phyloP scores from a whole-genome alignment of 2,329 filamentous ascomycete species.

The Phaeosphaeriaceae sp. region DNA sequence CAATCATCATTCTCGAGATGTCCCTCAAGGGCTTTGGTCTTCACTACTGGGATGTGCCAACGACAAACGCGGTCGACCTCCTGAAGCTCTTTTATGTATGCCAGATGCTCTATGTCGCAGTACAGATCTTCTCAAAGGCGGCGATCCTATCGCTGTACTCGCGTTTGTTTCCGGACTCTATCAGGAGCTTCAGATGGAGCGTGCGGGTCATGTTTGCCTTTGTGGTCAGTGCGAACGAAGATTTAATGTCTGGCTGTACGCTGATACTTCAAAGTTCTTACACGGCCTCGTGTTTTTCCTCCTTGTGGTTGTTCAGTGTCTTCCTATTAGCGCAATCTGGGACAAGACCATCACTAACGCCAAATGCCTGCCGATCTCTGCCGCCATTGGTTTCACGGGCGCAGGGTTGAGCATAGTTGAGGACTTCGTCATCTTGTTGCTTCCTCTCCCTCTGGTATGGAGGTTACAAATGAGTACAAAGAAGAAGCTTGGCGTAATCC shows the following conservation, averaged over 20 bases:
- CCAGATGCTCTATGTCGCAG: conserved; percentile 21
- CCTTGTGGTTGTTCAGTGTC: conserved; percentile 21
- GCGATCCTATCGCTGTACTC: conserved; percentile 20
- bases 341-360: conserved; percentile 17
- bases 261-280: not conserved
- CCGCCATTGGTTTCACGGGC: conserved; percentile 17
- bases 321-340: conserved; percentile 21
- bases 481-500: conserved; percentile 18
- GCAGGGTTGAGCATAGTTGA: conserved; percentile 19
- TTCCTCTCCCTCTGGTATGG: conserved; percentile 23
- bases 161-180: conserved; percentile 16
- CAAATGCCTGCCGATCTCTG: conserved; percentile 18
- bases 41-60: conserved; percentile 22
- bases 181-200: conserved; percentile 20
- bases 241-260: not conserved
- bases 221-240: conserved; percentile 6
- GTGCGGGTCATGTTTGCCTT: conserved; percentile 20
- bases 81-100: conserved; percentile 24
- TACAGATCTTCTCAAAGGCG: conserved; percentile 22
- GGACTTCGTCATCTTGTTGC: conserved; percentile 22
- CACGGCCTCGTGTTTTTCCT: conserved; percentile 22
- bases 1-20: conserved; percentile 22
- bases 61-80: conserved; percentile 11
- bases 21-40: conserved; percentile 21
- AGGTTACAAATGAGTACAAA: conserved; percentile 20